Conservation (phyloP, 805 yeast genomes). For the Candida nonsorbophila region DNA sequence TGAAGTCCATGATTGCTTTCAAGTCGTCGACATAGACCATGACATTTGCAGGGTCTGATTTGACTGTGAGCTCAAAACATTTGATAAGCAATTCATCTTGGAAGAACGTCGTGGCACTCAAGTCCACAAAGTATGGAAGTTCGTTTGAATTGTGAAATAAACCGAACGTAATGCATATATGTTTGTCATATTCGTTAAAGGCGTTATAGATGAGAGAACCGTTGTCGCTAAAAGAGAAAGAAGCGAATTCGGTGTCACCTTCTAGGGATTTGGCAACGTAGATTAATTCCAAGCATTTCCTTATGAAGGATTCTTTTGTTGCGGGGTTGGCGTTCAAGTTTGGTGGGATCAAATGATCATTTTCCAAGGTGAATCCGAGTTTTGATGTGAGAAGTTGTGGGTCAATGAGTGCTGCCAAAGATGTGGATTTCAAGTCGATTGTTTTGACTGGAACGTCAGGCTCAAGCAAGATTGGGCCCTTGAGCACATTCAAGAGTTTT, state of each 20-base stretch:
- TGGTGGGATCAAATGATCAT: constrained; percentile 44
- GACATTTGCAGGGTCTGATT: constrained; percentile 26
- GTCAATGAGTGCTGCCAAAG: constrained; percentile 54
- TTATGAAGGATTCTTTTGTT: constrained; percentile 45
- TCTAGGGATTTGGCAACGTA: constrained; percentile 17
- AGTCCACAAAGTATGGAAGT: constrained; percentile 20
- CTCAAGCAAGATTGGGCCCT: constrained; percentile 54
- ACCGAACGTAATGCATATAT: constrained; percentile 17
- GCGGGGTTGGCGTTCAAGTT: constrained; percentile 19
- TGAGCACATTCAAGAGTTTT: constrained; percentile 58
- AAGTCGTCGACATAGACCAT: constrained; percentile 35
- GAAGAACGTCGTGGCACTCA: constrained; percentile 26
- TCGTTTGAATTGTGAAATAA: constrained; percentile 14
- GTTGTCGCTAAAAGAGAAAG: constrained; percentile 29
- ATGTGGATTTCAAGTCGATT: constrained; percentile 46
- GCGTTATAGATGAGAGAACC: constrained; percentile 25
- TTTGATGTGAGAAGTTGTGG: constrained; percentile 45
- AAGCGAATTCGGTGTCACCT: constrained; percentile 21
- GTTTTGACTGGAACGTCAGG: constrained; percentile 47
- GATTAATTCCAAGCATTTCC: constrained; percentile 51
- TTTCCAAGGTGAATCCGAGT: constrained; percentile 37
- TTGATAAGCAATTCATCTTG: constrained; percentile 36
- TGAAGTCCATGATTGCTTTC: constrained; percentile 13
- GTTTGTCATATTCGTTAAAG: constrained; percentile 35
- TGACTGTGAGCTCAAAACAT: constrained; percentile 33